Evolutionary conservation across 2,329 filamentous ascomycete species (phyloP).

Genomic region (Ascochyta rabiei): DNA sequence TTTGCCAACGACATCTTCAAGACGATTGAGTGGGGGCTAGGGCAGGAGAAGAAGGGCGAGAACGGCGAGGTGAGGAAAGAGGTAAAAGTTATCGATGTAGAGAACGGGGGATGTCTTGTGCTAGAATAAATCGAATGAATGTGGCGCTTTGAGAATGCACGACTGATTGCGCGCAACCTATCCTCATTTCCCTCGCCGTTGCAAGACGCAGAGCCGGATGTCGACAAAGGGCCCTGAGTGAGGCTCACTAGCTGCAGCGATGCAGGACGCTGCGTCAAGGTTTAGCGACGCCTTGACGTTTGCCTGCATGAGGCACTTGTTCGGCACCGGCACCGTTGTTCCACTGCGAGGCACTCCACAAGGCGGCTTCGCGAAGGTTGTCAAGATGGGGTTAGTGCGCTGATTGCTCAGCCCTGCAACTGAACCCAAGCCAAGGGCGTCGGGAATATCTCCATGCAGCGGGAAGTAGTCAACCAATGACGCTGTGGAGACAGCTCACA

Average conservation of each 20-base stretch:
- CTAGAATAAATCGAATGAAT: not conserved
- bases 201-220: slow-evolving; percentile 4
- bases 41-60: not conserved
- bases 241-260: slow-evolving; percentile 13
- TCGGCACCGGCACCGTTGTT: not conserved
- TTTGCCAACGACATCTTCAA: slow-evolving; percentile 1
- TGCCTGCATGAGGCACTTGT: not conserved
- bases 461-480: not conserved
- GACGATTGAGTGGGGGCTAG: slow-evolving; percentile 6
- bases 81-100: not conserved
- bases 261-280: slow-evolving; percentile 2
- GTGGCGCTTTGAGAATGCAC: not conserved
- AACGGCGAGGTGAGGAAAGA: not conserved
- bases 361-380: slow-evolving; percentile 16
- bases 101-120: slow-evolving; percentile 1
- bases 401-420: slow-evolving; percentile 7
- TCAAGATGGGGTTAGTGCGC: slow-evolving; percentile 7
- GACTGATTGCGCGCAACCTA: slow-evolving; percentile 4
- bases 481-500: not conserved
- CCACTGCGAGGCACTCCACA: slow-evolving; percentile 15
- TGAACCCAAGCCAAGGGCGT: not conserved
- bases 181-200: not conserved
- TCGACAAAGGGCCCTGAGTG: not conserved
- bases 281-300: slow-evolving; percentile 8
- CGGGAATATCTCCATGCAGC: slow-evolving; percentile 6